These are phyloP conservation scores for Juncus inflexus DNA, from an alignment of 176 grass and related monocot genomes.

Conservation along the genomic window DNA sequence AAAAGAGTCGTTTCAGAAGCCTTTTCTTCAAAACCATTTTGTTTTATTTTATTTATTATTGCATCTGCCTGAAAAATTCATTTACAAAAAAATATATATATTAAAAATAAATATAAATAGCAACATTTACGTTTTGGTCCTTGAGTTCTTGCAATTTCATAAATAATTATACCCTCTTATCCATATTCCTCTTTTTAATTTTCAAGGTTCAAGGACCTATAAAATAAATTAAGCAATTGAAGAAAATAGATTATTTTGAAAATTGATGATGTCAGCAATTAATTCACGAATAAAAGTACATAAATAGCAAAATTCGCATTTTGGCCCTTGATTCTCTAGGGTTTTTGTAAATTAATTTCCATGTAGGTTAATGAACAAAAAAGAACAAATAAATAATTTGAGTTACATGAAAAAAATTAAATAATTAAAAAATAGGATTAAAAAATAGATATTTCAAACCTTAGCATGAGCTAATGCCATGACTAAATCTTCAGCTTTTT, in stretches of 20 bases:
- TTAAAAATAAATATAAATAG: background rate
- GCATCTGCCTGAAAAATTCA: conserved; percentile 57
- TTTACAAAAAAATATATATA: background rate
- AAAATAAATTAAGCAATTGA: too few relatives aligned
- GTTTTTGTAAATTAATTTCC: background rate
- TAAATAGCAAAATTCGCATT: background rate
- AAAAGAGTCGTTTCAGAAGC: conserved; percentile 52
- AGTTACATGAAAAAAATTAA: background rate
- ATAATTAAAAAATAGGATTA: background rate
- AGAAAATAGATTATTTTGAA: too few relatives aligned
- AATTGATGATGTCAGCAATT: too few relatives aligned
- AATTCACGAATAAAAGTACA: too few relatives aligned
- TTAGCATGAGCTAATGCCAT: conserved; percentile 80
- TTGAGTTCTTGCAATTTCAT: background rate
- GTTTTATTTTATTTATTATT: conserved; percentile 57
- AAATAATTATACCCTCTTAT: background rate
- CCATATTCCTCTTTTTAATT: background rate
- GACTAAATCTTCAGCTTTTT: conserved; percentile 78
- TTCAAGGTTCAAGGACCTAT: too few relatives aligned
- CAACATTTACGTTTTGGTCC: conserved; percentile 1
- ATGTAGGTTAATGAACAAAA: background rate
- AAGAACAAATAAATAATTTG: conserved; percentile 1
- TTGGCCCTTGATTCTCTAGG: background rate
- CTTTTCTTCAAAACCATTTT: conserved; percentile 54
- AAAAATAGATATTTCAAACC: conserved; percentile 29